Evolutionary conservation across 148 eudicot species (phyloP).

Genomic region (Rhododendron kiyosumense): DNA sequence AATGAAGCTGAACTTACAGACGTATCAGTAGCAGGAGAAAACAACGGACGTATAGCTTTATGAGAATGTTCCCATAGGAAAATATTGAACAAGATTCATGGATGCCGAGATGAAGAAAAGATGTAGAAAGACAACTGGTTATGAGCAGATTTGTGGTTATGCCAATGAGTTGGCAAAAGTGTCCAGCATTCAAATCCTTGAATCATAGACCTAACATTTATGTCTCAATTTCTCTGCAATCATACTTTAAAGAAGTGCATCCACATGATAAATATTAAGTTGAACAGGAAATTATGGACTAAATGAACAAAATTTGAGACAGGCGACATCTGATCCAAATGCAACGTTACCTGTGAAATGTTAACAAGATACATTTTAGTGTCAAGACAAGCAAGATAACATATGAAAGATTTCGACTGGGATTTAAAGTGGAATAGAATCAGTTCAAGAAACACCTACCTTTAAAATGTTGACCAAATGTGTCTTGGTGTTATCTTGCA

Average conservation of each 20-base stretch:
- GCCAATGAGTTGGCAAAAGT: no score
- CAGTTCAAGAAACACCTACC: constrained; percentile 26
- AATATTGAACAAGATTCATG: not conserved
- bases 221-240: not conserved
- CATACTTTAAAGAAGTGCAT: not conserved
- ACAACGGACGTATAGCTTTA: not conserved
- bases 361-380: constrained; percentile 33
- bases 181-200: not conserved
- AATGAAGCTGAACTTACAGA: not conserved
- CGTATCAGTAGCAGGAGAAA: not conserved
- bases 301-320: not conserved
- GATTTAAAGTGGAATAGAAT: not conserved
- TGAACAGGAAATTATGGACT: not conserved
- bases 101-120: not conserved
- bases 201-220: not conserved
- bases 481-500: constrained; percentile 48
- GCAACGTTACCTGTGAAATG: constrained; percentile 35
- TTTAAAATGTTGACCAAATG: constrained; percentile 58
- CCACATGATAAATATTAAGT: not conserved
- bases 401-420: not conserved
- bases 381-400: constrained; percentile 12
- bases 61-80: not conserved
- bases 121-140: not conserved
- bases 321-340: not conserved
- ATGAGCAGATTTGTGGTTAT: no score